Evolutionary conservation across 371 early-diverging fungal genomes (phyloP).

Genomic region (Saksenaea vasiformis): DNA sequence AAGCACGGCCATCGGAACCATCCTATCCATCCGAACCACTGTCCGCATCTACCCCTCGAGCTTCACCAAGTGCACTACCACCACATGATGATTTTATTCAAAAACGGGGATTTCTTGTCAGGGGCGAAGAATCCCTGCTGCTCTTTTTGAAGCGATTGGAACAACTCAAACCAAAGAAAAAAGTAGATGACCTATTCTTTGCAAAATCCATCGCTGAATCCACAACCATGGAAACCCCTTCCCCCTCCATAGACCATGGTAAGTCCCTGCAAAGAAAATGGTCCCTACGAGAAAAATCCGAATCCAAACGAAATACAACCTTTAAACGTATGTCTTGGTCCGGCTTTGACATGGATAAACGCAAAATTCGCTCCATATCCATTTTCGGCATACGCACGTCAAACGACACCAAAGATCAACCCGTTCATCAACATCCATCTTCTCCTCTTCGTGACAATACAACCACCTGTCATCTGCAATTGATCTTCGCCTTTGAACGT

Average conservation of each 20-base stretch:
- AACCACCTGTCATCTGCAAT: not conserved
- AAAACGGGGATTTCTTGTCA: not conserved
- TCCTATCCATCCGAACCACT: not conserved
- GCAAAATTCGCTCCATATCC: not conserved
- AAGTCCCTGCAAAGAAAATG: not conserved
- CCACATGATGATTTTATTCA: not conserved
- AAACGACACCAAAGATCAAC: not conserved
- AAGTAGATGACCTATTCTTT: not conserved
- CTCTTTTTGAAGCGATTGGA: not conserved
- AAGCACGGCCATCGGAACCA: not conserved
- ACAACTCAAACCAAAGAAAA: not conserved
- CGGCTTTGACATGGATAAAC: not conserved
- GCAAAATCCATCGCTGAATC: not conserved
- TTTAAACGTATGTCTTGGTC: conserved; percentile 1
- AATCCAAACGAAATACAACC: not conserved
- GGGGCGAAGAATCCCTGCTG: not conserved
- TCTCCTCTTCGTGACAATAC: not conserved
- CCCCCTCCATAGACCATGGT: not conserved
- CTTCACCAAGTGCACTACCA: not conserved
- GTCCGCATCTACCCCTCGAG: not conserved
- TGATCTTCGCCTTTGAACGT: not conserved
- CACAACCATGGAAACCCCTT: not conserved
- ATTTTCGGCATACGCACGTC: not conserved
- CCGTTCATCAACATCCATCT: not conserved
- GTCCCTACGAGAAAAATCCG: not conserved